A percentile compares a stretch with the other conserved stretches of the same genome.
Evolutionary conservation across 225 moss, liverwort and hornwort species (phyloP).

Genomic region (Antitrichia curtipendula): DNA sequence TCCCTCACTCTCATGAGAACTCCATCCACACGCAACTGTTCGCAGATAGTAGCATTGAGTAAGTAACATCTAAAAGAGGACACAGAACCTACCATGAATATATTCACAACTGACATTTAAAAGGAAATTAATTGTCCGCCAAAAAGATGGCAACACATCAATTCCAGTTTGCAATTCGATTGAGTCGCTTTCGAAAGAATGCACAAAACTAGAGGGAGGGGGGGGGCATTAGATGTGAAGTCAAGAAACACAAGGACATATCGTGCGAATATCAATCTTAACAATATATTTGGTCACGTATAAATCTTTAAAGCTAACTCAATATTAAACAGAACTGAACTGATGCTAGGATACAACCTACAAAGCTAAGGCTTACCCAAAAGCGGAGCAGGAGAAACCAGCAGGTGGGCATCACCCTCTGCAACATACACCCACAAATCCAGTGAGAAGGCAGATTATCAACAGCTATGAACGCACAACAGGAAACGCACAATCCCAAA

Average conservation of each 20-base stretch:
- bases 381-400: slow-evolving; percentile 85
- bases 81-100: not conserved
- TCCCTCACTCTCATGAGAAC: slow-evolving; percentile 72
- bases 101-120: not conserved
- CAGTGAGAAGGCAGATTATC: not conserved
- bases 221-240: not conserved
- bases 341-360: not conserved
- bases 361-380: slow-evolving; percentile 38
- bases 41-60: not conserved
- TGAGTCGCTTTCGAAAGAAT: not conserved
- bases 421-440: not conserved
- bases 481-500: not conserved
- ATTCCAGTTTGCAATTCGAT: not conserved
- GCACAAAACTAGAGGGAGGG: not conserved
- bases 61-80: not conserved
- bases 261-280: not conserved
- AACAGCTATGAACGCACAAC: not conserved
- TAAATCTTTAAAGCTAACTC: not conserved
- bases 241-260: not conserved
- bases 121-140: not conserved
- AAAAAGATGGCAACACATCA: not conserved
- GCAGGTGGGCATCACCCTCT: slow-evolving; percentile 87
- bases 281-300: not conserved
- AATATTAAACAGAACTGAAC: not conserved
- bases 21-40: slow-evolving; percentile 75